Conservation (phyloP, 169 alveolate genomes). For the Plasmodium malariae region DNA sequence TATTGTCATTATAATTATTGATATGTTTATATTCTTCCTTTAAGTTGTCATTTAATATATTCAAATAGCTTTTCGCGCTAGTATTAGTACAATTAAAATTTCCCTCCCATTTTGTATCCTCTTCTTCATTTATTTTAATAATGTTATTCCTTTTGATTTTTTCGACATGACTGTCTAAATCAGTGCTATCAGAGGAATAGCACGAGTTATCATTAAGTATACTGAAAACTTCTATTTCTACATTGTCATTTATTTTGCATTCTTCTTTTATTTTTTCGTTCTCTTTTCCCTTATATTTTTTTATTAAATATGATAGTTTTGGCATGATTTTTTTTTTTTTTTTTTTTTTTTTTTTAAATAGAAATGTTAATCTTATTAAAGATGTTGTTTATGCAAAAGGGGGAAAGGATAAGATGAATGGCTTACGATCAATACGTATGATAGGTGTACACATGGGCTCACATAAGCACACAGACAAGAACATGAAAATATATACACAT, state of each 20-base stretch:
- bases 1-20: background rate
- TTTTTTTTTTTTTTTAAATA: too few relatives aligned
- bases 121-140: background rate
- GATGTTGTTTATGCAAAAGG: too few relatives aligned
- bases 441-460: too few relatives aligned
- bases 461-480: too few relatives aligned
- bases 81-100: background rate
- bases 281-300: constrained; percentile 34
- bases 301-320: constrained; percentile 25
- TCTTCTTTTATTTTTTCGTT: constrained; percentile 27
- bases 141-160: background rate
- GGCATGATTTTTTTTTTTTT: constrained; percentile 17
- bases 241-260: background rate
- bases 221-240: constrained; percentile 25
- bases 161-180: constrained; percentile 7
- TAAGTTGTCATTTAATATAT: background rate
- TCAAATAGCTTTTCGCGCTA: background rate
- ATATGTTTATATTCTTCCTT: background rate
- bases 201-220: constrained; percentile 4
- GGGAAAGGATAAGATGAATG: too few relatives aligned
- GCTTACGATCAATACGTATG: too few relatives aligned
- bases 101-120: background rate
- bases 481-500: too few relatives aligned
- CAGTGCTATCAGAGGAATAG: background rate
- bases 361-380: too few relatives aligned